These are phyloP conservation scores for Boletus eberwhitei DNA, from an alignment of 768 basidiomycete genomes.

Conservation along the genomic window DNA sequence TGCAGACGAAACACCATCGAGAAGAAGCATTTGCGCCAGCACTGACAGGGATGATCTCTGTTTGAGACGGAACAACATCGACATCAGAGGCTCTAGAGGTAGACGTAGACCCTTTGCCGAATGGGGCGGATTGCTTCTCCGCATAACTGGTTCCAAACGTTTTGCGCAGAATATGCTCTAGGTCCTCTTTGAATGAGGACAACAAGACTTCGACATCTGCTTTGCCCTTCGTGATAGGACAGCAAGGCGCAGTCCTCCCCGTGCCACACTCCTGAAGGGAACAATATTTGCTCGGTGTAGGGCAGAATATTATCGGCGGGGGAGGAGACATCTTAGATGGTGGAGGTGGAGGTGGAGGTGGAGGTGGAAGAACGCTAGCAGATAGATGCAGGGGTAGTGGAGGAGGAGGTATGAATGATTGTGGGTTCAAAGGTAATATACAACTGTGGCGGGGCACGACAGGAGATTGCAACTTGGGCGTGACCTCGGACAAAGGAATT, in stretches of 20 bases:
- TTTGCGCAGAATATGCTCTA: constrained; percentile 44
- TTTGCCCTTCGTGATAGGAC: constrained; percentile 45
- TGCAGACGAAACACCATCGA: constrained; percentile 32
- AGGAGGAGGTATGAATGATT: background rate
- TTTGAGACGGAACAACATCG: background rate
- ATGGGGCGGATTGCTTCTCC: background rate
- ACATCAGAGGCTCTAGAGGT: background rate
- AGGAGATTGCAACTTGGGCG: background rate
- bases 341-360: constrained; percentile 21
- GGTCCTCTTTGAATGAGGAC: constrained; percentile 48
- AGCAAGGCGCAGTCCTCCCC: constrained; percentile 31
- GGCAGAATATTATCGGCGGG: constrained; percentile 1
- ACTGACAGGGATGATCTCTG: background rate
- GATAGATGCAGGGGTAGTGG: constrained; percentile 28
- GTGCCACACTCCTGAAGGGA: background rate
- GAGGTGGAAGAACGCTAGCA: constrained; percentile 4
- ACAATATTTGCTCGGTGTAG: background rate
- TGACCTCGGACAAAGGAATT: background rate
- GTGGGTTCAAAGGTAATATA: background rate
- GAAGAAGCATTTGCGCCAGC: background rate
- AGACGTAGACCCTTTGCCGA: background rate
- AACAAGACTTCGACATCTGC: constrained; percentile 47
- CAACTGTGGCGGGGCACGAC: background rate
- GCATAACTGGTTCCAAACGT: constrained; percentile 30
- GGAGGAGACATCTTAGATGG: constrained; percentile 2